Evolutionary conservation across 176 grass and related monocot species (phyloP).

Genomic region (Carex cristatella): DNA sequence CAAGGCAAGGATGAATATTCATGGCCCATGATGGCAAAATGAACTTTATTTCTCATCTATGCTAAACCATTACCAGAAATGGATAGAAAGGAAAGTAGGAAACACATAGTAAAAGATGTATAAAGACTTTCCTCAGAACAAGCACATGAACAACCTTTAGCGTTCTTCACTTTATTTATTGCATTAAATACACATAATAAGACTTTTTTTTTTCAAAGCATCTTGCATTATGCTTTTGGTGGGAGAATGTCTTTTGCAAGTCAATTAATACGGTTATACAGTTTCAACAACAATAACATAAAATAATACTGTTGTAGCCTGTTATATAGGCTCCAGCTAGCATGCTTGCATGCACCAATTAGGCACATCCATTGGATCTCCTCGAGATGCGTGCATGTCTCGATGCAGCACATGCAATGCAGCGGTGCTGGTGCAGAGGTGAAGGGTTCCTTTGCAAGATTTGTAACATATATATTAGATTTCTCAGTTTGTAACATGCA

Average conservation of each 20-base stretch:
- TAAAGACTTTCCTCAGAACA: not conserved
- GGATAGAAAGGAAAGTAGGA: not conserved
- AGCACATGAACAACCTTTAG: constrained; percentile 8
- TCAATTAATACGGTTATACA: not conserved
- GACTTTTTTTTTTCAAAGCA: not conserved
- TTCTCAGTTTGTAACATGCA: not conserved
- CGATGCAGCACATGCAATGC: not conserved
- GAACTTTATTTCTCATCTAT: constrained; percentile 19
- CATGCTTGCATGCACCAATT: not conserved
- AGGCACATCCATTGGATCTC: not conserved
- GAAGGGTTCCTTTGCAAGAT: not conserved
- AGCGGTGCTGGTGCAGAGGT: not conserved
- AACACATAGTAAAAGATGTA: constrained; percentile 13
- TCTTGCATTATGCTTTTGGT: not conserved
- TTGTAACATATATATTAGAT: not conserved
- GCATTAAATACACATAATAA: constrained; percentile 18
- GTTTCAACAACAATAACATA: too few species aligned
- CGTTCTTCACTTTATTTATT: constrained; percentile 2
- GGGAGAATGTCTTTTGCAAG: not conserved
- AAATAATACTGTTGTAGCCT: too few species aligned
- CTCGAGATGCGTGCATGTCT: not conserved
- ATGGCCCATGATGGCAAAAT: constrained; percentile 33
- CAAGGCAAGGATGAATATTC: not conserved
- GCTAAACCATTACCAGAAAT: constrained; percentile 19
- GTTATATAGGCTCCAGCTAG: too few species aligned